Evolutionary conservation across 2,329 filamentous ascomycete genomes (phyloP), one percentile per base, ranked within the genome.

Genomic region (Aspergillus ustus): DNA sequence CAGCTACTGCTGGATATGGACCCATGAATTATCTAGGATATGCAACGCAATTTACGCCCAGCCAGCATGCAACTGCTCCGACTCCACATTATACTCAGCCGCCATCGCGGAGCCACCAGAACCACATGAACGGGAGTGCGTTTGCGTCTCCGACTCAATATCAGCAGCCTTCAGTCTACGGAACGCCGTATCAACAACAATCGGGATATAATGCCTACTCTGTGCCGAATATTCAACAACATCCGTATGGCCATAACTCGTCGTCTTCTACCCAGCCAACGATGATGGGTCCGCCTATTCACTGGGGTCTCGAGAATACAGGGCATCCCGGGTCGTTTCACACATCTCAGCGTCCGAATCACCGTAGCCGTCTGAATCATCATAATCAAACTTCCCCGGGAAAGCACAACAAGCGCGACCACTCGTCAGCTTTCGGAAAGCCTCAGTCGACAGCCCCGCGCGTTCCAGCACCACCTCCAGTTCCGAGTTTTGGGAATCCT

Each of bases 261-360:
- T 63, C 67, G 17, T 51, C 64, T 20, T 55, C 69, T 19, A 62
- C 59, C 31, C 69, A 73, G 62, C 65, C 78, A 61, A 73, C 82
- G 71, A 77, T 81, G 67, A 84, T 83, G 85, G 85, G 82, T 0
- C 82, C 83, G 37, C 83, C 83, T 2, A 83, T 86, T 65, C 80
- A 80, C 59, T 84, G 85, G 78, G 83, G 83, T 3, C 84, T 84
- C 73, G 83, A 85, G 52, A 76, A 60, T 17, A 31, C 75, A 56
- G 78, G 84, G 60, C 77, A 80, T 52, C 77, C 83, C 69, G 80
- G 80, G 75, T 77, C 79, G 74, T 80, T 80, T 74, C 69, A 73
- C 62, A 66, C 69, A 49, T 70, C 69, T 69, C 73, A 76, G 61
- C 73, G 73, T 40, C 69, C 68, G 29, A 70, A 66, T 52, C 65